Percentiles rank a stretch among this genome's conserved stretches.
Evolutionary conservation across 169 alveolate genomes (phyloP).

Genomic region (Eimeria falciformis): DNA sequence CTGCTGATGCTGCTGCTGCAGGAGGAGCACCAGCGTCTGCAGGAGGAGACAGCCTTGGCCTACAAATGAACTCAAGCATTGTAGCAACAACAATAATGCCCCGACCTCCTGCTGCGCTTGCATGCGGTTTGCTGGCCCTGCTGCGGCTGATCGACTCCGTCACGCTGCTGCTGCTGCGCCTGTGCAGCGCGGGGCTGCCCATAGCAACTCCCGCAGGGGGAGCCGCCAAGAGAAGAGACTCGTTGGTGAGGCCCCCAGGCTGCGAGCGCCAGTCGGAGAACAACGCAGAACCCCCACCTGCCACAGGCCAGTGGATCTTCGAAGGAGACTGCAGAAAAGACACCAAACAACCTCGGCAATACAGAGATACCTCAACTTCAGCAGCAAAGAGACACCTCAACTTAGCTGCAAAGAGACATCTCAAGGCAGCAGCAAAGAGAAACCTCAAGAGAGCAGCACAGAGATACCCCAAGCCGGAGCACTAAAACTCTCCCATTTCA

Average conservation of each 20-base stretch:
- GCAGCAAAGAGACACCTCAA: no score
- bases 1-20: neutral
- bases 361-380: no score
- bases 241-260: constrained; percentile 33
- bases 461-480: no score
- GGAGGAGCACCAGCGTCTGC: neutral
- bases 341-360: no score
- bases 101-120: neutral
- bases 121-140: neutral
- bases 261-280: neutral
- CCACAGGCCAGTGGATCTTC: constrained; percentile 1
- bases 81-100: neutral
- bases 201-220: no score
- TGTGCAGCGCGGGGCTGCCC: constrained; percentile 2
- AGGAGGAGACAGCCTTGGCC: neutral
- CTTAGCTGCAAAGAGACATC: no score
- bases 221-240: neutral
- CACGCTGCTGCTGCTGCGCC: constrained; percentile 41
- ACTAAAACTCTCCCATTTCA: no score
- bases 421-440: no score
- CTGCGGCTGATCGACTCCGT: constrained; percentile 51
- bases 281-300: no score
- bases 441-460: no score
- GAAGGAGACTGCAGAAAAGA: neutral
- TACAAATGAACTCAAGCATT: neutral